A percentile compares a stretch with the other conserved stretches of the same genome.
Conservation (phyloP, 169 alveolate genomes). For the Babesia divergens region DNA sequence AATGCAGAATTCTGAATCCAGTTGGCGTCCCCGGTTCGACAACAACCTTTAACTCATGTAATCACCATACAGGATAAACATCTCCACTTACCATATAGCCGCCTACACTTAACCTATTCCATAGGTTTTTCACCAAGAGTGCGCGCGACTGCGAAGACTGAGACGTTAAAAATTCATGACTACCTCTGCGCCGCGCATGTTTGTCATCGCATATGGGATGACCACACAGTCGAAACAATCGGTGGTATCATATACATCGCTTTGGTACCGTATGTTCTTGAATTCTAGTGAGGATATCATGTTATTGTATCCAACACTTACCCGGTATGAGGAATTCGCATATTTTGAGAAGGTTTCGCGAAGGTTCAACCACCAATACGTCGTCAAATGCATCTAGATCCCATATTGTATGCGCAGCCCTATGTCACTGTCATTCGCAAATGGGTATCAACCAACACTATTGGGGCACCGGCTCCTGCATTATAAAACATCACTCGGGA, state of each 20-base stretch:
- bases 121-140: conserved; percentile 66
- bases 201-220: conserved; percentile 61
- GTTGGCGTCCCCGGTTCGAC: conserved; percentile 88
- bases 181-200: conserved; percentile 48
- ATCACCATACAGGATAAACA: not conserved
- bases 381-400: conserved; percentile 30
- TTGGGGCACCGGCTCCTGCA: conserved; percentile 65
- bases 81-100: conserved; percentile 58
- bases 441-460: conserved; percentile 37
- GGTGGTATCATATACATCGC: conserved; percentile 59
- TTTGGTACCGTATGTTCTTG: conserved; percentile 58
- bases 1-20: conserved; percentile 84
- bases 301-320: not conserved
- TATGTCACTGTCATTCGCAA: not conserved
- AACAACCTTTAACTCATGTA: conserved; percentile 44
- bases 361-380: conserved; percentile 66
- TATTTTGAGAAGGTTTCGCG: conserved; percentile 64
- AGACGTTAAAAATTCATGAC: not conserved
- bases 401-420: conserved; percentile 58
- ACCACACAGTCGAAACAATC: conserved; percentile 61
- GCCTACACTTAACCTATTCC: conserved; percentile 62
- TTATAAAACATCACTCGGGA: conserved; percentile 52
- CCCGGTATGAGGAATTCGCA: conserved; percentile 65
- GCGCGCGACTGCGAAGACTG: conserved; percentile 39
- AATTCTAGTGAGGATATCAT: conserved; percentile 26